Conservation (phyloP, 2,329 filamentous ascomycete species). For the Dactylonectria estremocensis region DNA sequence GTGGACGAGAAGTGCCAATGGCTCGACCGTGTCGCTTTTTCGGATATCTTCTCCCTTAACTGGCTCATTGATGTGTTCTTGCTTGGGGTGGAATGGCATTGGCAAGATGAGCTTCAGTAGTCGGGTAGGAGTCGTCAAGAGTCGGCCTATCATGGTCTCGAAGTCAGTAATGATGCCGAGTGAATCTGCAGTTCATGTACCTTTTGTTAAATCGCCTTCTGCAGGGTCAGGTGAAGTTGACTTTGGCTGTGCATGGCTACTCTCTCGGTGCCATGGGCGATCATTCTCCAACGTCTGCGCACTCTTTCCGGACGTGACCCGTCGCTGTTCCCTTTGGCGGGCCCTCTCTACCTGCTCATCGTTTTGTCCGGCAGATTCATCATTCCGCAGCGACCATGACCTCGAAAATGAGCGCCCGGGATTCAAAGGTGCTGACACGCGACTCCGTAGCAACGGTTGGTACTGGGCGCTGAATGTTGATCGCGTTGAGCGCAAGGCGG, state of each 20-base stretch:
- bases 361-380: slow-evolving; percentile 20
- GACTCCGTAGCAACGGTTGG: slow-evolving; percentile 24
- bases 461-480: slow-evolving; percentile 21
- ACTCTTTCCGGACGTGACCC: slow-evolving; percentile 42
- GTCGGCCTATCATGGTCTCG: slow-evolving; percentile 68
- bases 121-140: slow-evolving; percentile 84
- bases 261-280: slow-evolving; percentile 46
- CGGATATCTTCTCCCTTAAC: slow-evolving; percentile 53
- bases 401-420: slow-evolving; percentile 41
- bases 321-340: slow-evolving; percentile 40
- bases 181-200: slow-evolving; percentile 26
- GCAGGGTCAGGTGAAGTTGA: slow-evolving; percentile 36
- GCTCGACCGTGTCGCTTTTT: slow-evolving; percentile 72
- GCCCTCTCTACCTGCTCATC: slow-evolving; percentile 42
- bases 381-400: slow-evolving; percentile 34
- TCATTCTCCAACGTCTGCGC: slow-evolving; percentile 47
- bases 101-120: slow-evolving; percentile 87
- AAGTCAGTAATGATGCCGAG: background rate
- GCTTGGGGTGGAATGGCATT: slow-evolving; percentile 64
- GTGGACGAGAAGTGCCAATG: slow-evolving; percentile 87
- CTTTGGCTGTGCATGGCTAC: slow-evolving; percentile 34
- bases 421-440: background rate
- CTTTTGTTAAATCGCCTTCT: slow-evolving; percentile 41
- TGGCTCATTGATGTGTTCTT: slow-evolving; percentile 59
- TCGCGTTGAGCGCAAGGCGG: slow-evolving; percentile 23